Evolutionary conservation across 1,284 basidiomycete species (phyloP), one percentile per base, ranked within the genome.

Genomic region (Apiotrichum akiyoshidainum): DNA sequence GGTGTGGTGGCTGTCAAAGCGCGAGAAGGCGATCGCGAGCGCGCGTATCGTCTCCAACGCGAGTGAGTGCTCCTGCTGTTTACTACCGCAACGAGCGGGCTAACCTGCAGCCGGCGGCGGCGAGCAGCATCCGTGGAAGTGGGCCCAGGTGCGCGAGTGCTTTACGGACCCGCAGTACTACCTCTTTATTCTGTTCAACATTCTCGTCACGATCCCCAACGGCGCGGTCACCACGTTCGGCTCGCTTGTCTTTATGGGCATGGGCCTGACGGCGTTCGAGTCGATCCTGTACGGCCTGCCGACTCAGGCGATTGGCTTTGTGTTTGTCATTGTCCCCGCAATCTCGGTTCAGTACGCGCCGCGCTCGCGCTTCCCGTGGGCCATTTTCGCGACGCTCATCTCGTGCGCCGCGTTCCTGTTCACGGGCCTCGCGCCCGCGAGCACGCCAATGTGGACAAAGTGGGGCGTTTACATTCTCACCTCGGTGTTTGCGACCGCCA

Each of bases 131-230:
- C 46, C 49, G 1, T 70, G 67, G 67, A 63, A 63, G 40, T 66
- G 64, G 67, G 35, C 45, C 9, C 67, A 68, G 51, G 68, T 67
- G 0, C 37, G 42, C 11, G 68, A 70, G 49, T 68, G 65, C 51
- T 61, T 70, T 57, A 12, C 22, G 2, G 69, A 71, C 57, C 69
- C 68, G 5, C 66, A 68, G 52, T 65, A 53, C 53, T 70, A 58
- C 49, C 60, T 65, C 26, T 59, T 55, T n/a, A 49, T 65, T 46
- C 34, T 63, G 5, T 67, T 61, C 64, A 65, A 67, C 57, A 34
- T 65, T 13, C 49, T 60, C 35, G 50, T 52, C 14, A 63, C 52
- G n/a, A 63, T 70, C 31, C 65, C 67, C 26, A 70, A 70, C 54
- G 68, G 68, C 9, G 46, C 26, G 0, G 46, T 65, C 22, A 53